These are phyloP conservation scores for Suhomyces faveliae DNA, from an alignment of 805 yeast genomes.

Conservation along the genomic window DNA sequence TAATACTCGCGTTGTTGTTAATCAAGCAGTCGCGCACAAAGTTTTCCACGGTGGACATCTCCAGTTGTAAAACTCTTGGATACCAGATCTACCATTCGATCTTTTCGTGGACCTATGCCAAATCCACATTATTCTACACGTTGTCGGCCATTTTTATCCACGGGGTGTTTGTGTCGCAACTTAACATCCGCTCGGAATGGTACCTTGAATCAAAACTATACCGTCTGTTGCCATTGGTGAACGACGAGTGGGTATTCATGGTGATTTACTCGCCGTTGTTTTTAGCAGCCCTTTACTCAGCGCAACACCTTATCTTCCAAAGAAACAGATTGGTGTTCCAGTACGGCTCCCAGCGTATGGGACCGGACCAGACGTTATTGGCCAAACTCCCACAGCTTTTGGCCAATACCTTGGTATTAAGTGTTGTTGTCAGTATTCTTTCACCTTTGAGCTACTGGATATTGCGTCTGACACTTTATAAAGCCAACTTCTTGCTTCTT, in stretches of 20 bases:
- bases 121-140: conserved; percentile 19
- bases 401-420: conserved; percentile 38
- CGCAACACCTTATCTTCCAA: conserved; percentile 53
- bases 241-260: conserved; percentile 48
- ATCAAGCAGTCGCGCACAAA: conserved; percentile 25
- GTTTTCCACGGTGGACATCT: conserved; percentile 30
- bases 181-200: conserved; percentile 26
- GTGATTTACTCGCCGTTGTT: conserved; percentile 43
- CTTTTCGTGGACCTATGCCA: conserved; percentile 17
- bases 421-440: conserved; percentile 23
- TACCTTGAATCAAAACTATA: conserved; percentile 39
- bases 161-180: conserved; percentile 26
- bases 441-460: conserved; percentile 42
- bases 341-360: conserved; percentile 39
- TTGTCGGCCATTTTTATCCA: conserved; percentile 23
- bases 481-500: conserved; percentile 25
- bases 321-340: conserved; percentile 52
- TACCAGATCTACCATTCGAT: conserved; percentile 27
- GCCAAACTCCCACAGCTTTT: conserved; percentile 28
- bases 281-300: conserved; percentile 45
- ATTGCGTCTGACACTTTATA: conserved; percentile 44
- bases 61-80: conserved; percentile 32
- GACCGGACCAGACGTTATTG: conserved; percentile 37
- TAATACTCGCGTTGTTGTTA: conserved; percentile 27
- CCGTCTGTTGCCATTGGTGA: conserved; percentile 35